Base-by-base conservation (phyloP, 2,329 filamentous ascomycete genomes). In the Colletotrichum sp. region DNA sequence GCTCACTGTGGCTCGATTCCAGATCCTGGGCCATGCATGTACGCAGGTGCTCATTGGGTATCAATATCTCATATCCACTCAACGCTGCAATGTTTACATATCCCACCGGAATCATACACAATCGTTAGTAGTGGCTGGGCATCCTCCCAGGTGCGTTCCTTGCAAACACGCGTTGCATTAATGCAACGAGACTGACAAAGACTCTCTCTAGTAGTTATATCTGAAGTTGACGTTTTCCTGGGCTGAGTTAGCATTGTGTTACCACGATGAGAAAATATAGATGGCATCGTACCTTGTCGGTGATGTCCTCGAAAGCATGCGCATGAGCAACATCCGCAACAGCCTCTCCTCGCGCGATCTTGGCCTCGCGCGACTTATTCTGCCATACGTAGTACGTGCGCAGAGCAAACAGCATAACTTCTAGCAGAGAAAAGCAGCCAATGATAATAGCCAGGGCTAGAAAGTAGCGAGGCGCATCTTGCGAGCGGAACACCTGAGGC, bases 231-330 rank as follows among this genome's bases (percentile, higher is more conserved):
- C 71, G 26, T 74, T 70, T 64, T 74, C 71, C 71, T 74, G 5
- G n/a, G 8, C 18, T 4, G 2, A 12, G 4, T 74, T 30, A 74
- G 71, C 52, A 38, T 32, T 24, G 6, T n/a, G 2, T 61, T 8
- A 21, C 10, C 6, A 24, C 12, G 2, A 36, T 1, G 3, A 77
- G 83, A 87, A 80, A 85, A 87, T 10, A 90, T 87, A 79, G 92
- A 93, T 92, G 76, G 10, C 86, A 79, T 79, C 93, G 92, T 85
- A 92, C 89, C 81, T 84, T 85, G 80, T 93, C 91, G 6, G 91
- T 93, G 80, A 92, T 83, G 80, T 93, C 91, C 79, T 93, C 91
- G 80, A 91, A 93, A 2, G 89, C 91, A 79, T 91, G 89, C 12
- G 67, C 52, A 24, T 74, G 71, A 3, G 67, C 36, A 3, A 38